Conservation (phyloP, 2,329 filamentous ascomycete species). For the Emydomyces testavorans region DNA sequence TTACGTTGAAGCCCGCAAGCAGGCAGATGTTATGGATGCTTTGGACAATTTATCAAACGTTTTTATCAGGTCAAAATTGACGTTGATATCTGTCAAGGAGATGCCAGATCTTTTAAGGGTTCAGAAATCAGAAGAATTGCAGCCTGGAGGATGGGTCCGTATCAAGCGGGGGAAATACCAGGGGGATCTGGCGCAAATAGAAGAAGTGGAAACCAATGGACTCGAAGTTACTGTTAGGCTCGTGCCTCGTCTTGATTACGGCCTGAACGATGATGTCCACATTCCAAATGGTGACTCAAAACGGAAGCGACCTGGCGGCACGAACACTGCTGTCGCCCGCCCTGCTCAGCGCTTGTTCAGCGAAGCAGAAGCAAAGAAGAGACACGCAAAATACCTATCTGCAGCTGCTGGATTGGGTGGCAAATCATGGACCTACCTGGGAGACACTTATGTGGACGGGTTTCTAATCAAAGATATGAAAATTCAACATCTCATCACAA, state of each 20-base stretch:
- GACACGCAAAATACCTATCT: constrained; percentile 54
- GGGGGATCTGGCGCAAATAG: constrained; percentile 80
- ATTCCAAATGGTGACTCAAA: constrained; percentile 51
- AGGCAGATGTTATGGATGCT: constrained; percentile 72
- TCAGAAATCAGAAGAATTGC: constrained; percentile 70
- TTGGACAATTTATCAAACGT: constrained; percentile 78
- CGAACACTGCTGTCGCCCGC: constrained; percentile 47
- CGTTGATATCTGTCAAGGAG: constrained; percentile 88
- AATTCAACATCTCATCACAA: constrained; percentile 71
- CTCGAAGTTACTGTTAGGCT: constrained; percentile 76
- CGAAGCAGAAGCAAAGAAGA: constrained; percentile 83
- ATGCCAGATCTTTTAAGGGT: constrained; percentile 94
- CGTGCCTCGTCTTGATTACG: constrained; percentile 87
- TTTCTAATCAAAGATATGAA: constrained; percentile 92
- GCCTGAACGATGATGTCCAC: constrained; percentile 64
- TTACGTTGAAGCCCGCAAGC: constrained; percentile 82
- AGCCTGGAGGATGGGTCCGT: constrained; percentile 85
- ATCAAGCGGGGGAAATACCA: constrained; percentile 71
- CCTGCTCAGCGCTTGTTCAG: constrained; percentile 87
- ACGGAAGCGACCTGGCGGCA: constrained; percentile 56
- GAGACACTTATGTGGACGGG: constrained; percentile 82
- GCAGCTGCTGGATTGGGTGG: constrained; percentile 43
- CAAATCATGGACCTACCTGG: constrained; percentile 73
- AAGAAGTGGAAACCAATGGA: constrained; percentile 87
- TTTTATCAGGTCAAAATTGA: constrained; percentile 76